Base-by-base conservation (phyloP, 1,139 yeast species). In the Protomyces macrosporus region DNA sequence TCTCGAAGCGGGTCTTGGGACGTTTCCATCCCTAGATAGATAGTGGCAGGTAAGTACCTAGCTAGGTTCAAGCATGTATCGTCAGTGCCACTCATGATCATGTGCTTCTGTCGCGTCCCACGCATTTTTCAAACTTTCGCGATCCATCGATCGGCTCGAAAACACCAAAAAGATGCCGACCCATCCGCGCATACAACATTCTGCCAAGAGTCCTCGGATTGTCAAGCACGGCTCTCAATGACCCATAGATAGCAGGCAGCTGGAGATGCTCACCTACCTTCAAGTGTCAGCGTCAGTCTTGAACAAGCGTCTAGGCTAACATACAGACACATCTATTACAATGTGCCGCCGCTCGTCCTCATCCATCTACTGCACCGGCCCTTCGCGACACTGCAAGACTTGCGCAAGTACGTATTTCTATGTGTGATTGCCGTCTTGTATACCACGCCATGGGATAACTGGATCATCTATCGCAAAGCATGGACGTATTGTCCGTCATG, bases 381-480 rank as follows among this genome's bases (percentile, higher is more conserved):
- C 7, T 36, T 61, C 34, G 35, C 45, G 23, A 61, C 64, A 16
- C 45, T 30, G 16, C 56, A 48, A 9, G 64, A 61, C 35, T 16
- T 45, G 16, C 42, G 56, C 34, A 61, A 61, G 40, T 61, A 45
- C 33, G 33, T 42, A 23, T 55, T 61, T 42, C 60, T 61, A 30
- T 52, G 42, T 42, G 45, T 55, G 30, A 55, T 61, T 30, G 64
- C 64, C 12, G 60, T 61, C n/a, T n/a, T 55, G 7, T 61, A 61
- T 61, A 61, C 64, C 9, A 61, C 64, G 37, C 60, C 64, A 4
- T 61, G 64, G 64, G 64, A 61, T 45, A 61, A 55, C 50, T 61
- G 55, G 55, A 55, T 61, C 60, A 61, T 61, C 35, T 55, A 55
- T 36, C 45, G 53, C 45, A 53, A 55, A 23, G 64, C 64, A 14